Base-by-base conservation (phyloP, 331 rosid species). In the Malus hybrid region DNA sequence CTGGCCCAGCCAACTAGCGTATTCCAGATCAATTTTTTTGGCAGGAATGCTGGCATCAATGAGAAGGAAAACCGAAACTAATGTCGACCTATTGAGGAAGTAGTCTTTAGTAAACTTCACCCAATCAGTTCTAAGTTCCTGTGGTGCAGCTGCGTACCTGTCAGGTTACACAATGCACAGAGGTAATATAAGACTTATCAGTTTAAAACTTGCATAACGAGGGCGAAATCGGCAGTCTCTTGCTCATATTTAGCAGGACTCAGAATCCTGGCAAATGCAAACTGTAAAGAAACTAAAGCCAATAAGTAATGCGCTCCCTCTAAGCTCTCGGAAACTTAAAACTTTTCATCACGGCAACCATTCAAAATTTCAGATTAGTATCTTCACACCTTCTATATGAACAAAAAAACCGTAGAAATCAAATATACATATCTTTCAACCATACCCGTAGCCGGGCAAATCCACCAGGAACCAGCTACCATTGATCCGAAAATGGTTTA, bases 371-470 rank as follows among this genome's bases (percentile, higher is more conserved):
- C 77, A 50, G 53, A 16, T 7, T 32, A 33, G 48, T 7, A 39
- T 32, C 26, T 19, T 36, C 7, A 10, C 26, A n/a, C 26, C 12
- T 15, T 10, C n/a, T 19, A 39, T 63, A 75, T 34, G n/a, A 71
- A 73, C 14, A 39, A 69, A 56, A 56, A 67, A 11, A 58, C 46
- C 14, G 46, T 0, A 39, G 26, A 42, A 66, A 61, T 73, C 29
- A 34, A 58, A 66, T 36, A 70, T 1, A 46, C 14, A 6, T 34
- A 33, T 74, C 63, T 74, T 61, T 29, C 63, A 74, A 70, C 48
- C 91, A 77, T 92, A 92, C 99, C 99, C 98, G 73, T 92, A 90
- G 76, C 99, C 98, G 71, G 99, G 99, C 83, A 95, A 87, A 92
- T 95, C 99, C 70, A 95, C 99, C 77, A 95, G 84, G 77, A 80